phyloP scores from a whole-genome alignment of 2,329 filamentous ascomycete genomes.

The Leptographium wingfieldii region DNA sequence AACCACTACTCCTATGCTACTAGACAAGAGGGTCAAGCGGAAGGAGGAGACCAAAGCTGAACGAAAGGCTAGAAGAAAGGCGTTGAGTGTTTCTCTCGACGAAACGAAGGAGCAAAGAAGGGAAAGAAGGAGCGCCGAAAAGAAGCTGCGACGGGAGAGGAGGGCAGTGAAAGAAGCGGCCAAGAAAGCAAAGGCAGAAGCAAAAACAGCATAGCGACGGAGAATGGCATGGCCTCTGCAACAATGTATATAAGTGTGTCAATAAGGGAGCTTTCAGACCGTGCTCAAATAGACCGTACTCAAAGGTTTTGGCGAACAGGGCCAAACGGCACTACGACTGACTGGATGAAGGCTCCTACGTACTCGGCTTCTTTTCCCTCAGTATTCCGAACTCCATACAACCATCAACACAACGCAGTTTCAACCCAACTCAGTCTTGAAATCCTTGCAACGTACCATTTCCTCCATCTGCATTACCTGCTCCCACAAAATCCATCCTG shows the following conservation, averaged over 20 bases:
- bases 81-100: constrained; percentile 24
- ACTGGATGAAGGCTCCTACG: no score
- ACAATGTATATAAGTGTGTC: background rate
- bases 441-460: no score
- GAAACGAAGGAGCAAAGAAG: constrained; percentile 14
- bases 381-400: no score
- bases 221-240: background rate
- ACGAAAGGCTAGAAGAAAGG: background rate
- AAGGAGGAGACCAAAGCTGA: constrained; percentile 13
- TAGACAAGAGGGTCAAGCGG: constrained; percentile 14
- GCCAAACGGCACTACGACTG: no score
- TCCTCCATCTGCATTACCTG: no score
- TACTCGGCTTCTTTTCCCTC: no score
- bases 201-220: background rate
- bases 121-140: constrained; percentile 20
- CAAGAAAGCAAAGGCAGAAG: constrained; percentile 16
- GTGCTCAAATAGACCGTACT: no score
- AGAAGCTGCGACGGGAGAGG: constrained; percentile 15
- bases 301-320: no score
- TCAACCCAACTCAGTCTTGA: no score
- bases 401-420: no score
- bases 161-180: background rate
- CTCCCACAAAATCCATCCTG: no score
- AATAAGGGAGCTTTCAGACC: background rate
- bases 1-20: background rate